Base-by-base conservation (phyloP, 176 grass and related monocot species). In the Avena atlantica region DNA sequence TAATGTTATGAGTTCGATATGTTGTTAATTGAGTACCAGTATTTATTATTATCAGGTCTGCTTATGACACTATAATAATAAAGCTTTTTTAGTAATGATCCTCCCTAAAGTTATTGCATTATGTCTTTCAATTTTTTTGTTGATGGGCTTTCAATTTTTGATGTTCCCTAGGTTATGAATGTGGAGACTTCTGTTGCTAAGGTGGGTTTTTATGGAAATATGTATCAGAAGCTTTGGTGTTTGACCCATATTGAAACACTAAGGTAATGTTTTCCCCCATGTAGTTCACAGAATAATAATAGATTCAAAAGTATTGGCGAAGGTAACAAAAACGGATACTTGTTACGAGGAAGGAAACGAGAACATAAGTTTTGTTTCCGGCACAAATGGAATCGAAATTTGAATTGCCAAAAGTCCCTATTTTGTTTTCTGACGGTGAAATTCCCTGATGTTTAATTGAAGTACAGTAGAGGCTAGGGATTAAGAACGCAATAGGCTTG, bases 201-300 rank as follows among this genome's bases (percentile, higher is more conserved):
- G 84, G 80, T 93, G 77, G 93, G 96, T 0, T 98, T 98, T 76
- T 94, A 90, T 90, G 93, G 96, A 62, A 94, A 80, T 60, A 83
- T 24, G 29, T 90, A 93, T 91, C 79, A 91, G 83, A 98, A 96
- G 72, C 89, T 96, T 89, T 96, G 96, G 96, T 96, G 93, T 88
- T 87, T 98, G 83, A 98, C 92, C 31, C 96, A 96, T 86, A 96
- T 96, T 92, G 92, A 96, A 89, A 96, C 93, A 67, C 61, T 98
- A 86, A 98, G 96, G 96, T 95, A 91, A 64, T 25, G 55, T 88
- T 36, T 72, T 65, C 40, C 40, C 40, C 40, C 40, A 42, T 42
- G 5, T 42, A 7, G 6, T 42, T 42, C 7, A 14, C 71, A 42
- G 21, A 60, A 51, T 27, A n/a, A n/a, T 0, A 66, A 31, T 65